Conservation (phyloP, 306 rosid genomes). For the Luffa aegyptiaca region DNA sequence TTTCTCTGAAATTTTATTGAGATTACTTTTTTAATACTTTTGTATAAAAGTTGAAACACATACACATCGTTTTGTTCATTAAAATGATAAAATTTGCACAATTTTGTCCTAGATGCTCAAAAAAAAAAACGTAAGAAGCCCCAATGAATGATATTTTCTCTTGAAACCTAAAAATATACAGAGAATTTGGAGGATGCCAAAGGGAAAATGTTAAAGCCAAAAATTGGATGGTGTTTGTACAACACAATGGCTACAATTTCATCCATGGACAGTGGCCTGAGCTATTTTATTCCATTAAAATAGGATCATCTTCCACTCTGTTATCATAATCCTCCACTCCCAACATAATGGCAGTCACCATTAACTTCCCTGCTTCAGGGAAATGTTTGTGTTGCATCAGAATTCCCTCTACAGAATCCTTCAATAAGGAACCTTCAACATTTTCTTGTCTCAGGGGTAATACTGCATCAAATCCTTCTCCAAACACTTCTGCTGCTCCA, state of each 20-base stretch:
- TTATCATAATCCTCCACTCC: slow-evolving; percentile 42
- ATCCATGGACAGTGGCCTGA: not conserved
- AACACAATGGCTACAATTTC: not conserved
- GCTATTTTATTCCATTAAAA: slow-evolving; percentile 44
- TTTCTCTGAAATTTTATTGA: too few relatives aligned
- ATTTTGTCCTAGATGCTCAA: not conserved
- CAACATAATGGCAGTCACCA: slow-evolving; percentile 76
- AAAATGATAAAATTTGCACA: too few relatives aligned
- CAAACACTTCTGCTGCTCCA: slow-evolving; percentile 52
- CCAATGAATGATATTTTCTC: not conserved
- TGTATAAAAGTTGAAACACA: too few relatives aligned
- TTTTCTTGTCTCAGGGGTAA: slow-evolving; percentile 61
- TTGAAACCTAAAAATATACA: not conserved
- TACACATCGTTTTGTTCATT: too few relatives aligned
- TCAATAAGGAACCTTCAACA: slow-evolving; percentile 26
- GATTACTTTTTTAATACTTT: too few relatives aligned
- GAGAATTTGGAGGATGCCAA: not conserved
- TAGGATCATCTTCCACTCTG: slow-evolving; percentile 37
- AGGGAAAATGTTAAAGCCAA: not conserved
- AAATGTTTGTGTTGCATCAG: slow-evolving; percentile 84
- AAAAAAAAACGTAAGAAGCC: not conserved
- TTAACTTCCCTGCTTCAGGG: slow-evolving; percentile 83
- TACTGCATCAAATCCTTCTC: slow-evolving; percentile 64
- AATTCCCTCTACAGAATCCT: slow-evolving; percentile 63
- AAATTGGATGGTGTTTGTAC: not conserved